Base-by-base conservation (phyloP, 805 yeast genomes). In the Myxozyma melibiosi region DNA sequence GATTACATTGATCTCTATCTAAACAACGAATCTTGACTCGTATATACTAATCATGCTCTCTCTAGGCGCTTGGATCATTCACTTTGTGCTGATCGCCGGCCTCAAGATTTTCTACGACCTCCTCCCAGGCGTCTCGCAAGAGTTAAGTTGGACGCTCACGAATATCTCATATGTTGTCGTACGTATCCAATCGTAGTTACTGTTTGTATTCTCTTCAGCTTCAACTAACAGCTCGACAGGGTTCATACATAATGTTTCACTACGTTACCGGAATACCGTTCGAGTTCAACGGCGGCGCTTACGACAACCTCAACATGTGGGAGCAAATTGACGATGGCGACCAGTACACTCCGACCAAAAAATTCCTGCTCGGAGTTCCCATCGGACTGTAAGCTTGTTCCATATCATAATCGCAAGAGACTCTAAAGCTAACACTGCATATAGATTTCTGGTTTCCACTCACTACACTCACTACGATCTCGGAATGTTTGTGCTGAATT, bases 241-340 rank as follows among this genome's bases (percentile, higher is more conserved):
- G 97, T 3, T 65, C 95, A 0, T 94, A 90, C 71, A 83, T 92
- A 61, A 94, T 92, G 98, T 94, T 92, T 71, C 99, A 92, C 72
- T 86, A 88, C 71, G 89, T 94, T 43, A 94, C 92, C 68, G 99
- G 99, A 37, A 90, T 96, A 1, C 99, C 99, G 0, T 94, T 92
- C 70, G 99, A 94, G 67, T 91, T 92, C 76, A 94, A 91, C 70
- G 85, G 88, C 39, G 99, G 99, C 41, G 98, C 97, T 0, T 94
- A 87, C 73, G 99, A 92, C 70, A 85, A 89, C 68, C 78, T 92
- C 65, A 94, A 97, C 22, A 90, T 92, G 97, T 92, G 99, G 99
- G 99, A 92, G 73, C 99, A 92, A 73, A 85, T 86, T 57, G 95
- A 88, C 71, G 84, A 91, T 67, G 99, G 98, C 57, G 97, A 90